phyloP scores from a whole-genome alignment of 2,329 filamentous ascomycete genomes.

The Claviceps sp. region DNA sequence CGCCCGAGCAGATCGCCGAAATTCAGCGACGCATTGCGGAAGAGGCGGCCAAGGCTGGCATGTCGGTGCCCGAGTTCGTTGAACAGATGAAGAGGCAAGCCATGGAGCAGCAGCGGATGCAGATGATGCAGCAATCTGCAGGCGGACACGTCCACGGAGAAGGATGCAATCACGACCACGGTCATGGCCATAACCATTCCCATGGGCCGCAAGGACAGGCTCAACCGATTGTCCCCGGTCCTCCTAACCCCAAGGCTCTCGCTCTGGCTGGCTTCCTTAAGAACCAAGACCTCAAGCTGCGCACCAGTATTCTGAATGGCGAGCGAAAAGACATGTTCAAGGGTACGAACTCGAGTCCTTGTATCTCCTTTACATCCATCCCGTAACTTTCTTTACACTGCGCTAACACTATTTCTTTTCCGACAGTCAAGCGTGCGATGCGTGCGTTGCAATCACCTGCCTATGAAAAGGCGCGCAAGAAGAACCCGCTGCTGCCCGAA shows the following conservation, averaged over 20 bases:
- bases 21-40: constrained; percentile 74
- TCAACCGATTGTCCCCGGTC: constrained; percentile 60
- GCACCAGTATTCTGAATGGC: constrained; percentile 87
- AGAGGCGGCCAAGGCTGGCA: constrained; percentile 72
- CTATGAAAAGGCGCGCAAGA: constrained; percentile 78
- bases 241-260: constrained; percentile 77
- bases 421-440: constrained; percentile 86
- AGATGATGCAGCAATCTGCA: constrained; percentile 23
- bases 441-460: constrained; percentile 78
- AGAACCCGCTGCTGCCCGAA: constrained; percentile 78
- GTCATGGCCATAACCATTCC: constrained; percentile 11
- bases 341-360: constrained; percentile 37
- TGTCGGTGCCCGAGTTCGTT: constrained; percentile 76
- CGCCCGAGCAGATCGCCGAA: constrained; percentile 69
- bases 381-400: neutral
- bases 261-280: constrained; percentile 82
- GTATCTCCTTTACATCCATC: neutral
- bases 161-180: constrained; percentile 16
- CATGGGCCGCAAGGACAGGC: constrained; percentile 31
- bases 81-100: constrained; percentile 50
- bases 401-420: neutral
- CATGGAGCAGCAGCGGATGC: constrained; percentile 34
- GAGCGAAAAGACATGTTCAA: constrained; percentile 98
- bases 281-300: constrained; percentile 70
- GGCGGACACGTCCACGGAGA: constrained; percentile 10